phyloP scores from a whole-genome alignment of 768 basidiomycete genomes.

The Russula abietina region DNA sequence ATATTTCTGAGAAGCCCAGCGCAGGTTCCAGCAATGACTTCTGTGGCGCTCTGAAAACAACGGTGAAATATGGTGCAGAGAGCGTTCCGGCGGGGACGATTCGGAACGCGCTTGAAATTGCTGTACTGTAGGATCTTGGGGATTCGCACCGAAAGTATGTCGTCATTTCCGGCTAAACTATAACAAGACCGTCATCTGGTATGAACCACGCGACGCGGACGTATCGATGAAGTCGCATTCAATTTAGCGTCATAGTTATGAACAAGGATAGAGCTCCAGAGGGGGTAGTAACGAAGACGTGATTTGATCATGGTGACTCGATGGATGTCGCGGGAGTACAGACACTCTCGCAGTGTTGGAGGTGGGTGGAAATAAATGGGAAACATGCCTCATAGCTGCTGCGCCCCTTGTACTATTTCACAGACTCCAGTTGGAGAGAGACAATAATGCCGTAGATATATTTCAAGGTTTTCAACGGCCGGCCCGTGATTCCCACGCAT shows the following conservation, averaged over 20 bases:
- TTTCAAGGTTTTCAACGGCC: background rate
- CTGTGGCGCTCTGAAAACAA: no score
- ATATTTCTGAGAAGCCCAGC: slow-evolving; percentile 26
- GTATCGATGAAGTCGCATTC: slow-evolving; percentile 67
- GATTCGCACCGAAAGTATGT: slow-evolving; percentile 50
- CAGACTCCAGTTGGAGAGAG: slow-evolving; percentile 43
- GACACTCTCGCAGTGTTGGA: slow-evolving; percentile 32
- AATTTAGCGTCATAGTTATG: slow-evolving; percentile 81
- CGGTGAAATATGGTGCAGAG: slow-evolving; percentile 39
- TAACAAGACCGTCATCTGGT: slow-evolving; percentile 63
- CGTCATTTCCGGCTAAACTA: background rate
- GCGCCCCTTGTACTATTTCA: slow-evolving; percentile 64
- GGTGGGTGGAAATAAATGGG: slow-evolving; percentile 60
- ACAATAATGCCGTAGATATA: no score
- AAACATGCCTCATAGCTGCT: slow-evolving; percentile 79
- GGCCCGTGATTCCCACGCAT: slow-evolving; percentile 8
- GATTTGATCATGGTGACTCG: slow-evolving; percentile 58
- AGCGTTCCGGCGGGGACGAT: slow-evolving; percentile 54
- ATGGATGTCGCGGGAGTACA: slow-evolving; percentile 48
- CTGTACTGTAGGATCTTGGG: slow-evolving; percentile 59
- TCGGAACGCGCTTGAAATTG: slow-evolving; percentile 38
- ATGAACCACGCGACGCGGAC: slow-evolving; percentile 60
- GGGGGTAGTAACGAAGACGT: slow-evolving; percentile 48
- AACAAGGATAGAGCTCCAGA: slow-evolving; percentile 77
- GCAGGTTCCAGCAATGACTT: no score